Evolutionary conservation across 2,329 filamentous ascomycete species (phyloP), one percentile per base, ranked within the genome.

Genomic region (Cercospora brassicicola): DNA sequence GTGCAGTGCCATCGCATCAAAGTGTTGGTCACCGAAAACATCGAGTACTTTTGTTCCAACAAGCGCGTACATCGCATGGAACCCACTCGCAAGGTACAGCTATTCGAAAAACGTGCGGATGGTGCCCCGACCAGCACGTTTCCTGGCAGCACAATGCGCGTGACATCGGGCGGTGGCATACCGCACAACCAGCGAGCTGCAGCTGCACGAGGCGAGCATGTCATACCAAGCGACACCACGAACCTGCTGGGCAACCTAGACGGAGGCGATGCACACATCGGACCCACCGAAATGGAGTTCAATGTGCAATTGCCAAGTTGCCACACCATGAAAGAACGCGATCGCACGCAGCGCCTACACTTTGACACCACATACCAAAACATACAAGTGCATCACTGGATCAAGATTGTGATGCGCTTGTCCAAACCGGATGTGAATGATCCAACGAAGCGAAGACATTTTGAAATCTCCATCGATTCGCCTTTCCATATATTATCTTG

Each of bases 381-480:
- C 71, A 94, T 96, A 62, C 92, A 95, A 75, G 93, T 97, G 64
- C 93, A 92, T 78, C 94, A 97, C 78, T 97, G 93, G 93, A 96
- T 97, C 79, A 97, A 97, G 92, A 93, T 97, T 76, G 93, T 97
- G 69, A 92, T 97, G 88, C 90, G 94, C 62, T 89, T 97, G 57
- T 97, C 93, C 31, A 93, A 92, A 74, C 83, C 91, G 13, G 94
- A 97, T 74, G 87, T 89, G 45, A 88, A 90, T 10, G 91, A 96
- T 74, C 89, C 93, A 0, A 84, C 84, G 0, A 94, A 94, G 76
- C 88, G 93, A 71, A 88, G 93, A 36, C 94, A 97, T 77, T 97
- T 96, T 73, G 94, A 97, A 79, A 97, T 97, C 75, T 96, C 93
- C 73, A 97, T 97, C 74, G 94, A 97, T 80, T 97, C 93, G 1